Evolutionary conservation across 495 filamentous ascomycete species (phyloP).

Genomic region (Hypoxylon perforatum): DNA sequence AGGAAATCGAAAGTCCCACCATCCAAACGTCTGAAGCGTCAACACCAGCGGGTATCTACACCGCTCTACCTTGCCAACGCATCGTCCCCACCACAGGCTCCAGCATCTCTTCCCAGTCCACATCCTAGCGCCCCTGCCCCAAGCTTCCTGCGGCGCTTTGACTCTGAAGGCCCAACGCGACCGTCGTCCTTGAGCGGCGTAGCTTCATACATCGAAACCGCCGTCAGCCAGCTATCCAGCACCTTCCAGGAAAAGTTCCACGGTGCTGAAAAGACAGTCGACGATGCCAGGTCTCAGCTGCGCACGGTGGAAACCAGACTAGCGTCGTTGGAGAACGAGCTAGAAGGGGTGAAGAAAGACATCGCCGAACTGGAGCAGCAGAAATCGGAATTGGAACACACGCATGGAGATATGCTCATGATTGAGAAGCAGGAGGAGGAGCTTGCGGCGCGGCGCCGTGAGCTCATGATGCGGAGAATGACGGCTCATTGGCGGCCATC

Average conservation of each 20-base stretch:
- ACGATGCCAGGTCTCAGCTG: not conserved
- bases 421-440: conserved; percentile 1
- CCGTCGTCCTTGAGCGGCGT: not conserved
- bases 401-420: not conserved
- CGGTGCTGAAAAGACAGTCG: not conserved
- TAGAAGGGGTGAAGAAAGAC: not conserved
- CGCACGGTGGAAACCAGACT: not conserved
- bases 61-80: not conserved
- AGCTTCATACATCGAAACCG: not conserved
- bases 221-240: not conserved
- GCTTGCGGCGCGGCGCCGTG: not conserved
- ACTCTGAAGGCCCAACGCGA: not conserved
- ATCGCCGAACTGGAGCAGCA: not conserved
- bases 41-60: not conserved
- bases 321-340: not conserved
- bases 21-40: not conserved
- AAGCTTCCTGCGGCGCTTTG: not conserved
- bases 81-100: not conserved
- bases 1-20: not conserved
- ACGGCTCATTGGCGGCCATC: not conserved
- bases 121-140: not conserved
- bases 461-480: not conserved
- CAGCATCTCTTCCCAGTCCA: not conserved
- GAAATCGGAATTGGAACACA: not conserved
- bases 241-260: not conserved